These are phyloP conservation scores for Gossypium davidsonii DNA, from an alignment of 441 rosid genomes.

Conservation along the genomic window DNA sequence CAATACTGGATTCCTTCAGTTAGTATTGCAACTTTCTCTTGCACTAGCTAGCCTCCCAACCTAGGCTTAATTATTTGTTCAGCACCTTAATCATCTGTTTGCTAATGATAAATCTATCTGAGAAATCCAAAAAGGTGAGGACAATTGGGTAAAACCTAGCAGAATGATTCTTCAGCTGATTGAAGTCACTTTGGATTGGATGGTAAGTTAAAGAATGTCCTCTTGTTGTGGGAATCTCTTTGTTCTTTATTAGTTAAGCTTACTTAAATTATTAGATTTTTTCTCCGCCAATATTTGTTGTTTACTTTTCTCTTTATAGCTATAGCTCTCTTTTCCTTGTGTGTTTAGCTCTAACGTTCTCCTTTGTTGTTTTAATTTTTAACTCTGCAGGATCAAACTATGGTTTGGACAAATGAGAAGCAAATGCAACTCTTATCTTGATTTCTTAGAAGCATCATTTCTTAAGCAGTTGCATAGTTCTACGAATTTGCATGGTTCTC, in stretches of 20 bases:
- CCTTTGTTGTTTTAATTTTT: background rate
- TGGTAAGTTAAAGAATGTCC: background rate
- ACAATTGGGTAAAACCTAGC: background rate
- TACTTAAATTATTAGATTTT: background rate
- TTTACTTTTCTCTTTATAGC: background rate
- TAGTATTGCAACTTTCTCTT: background rate
- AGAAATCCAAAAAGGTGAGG: background rate
- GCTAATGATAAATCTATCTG: background rate
- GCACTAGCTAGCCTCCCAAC: background rate
- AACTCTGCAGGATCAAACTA: slow-evolving; percentile 31
- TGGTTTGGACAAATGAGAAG: slow-evolving; percentile 76
- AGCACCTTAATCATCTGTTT: background rate
- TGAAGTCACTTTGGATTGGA: background rate
- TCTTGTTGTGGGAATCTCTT: background rate
- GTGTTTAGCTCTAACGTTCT: background rate
- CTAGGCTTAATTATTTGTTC: background rate
- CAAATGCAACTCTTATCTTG: slow-evolving; percentile 44
- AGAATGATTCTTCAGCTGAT: slow-evolving; percentile 3
- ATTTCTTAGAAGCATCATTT: slow-evolving; percentile 59
- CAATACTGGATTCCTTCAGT: background rate
- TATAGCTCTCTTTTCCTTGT: slow-evolving; percentile 2
- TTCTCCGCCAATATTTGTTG: background rate
- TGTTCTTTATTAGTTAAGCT: background rate
- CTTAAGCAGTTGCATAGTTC: slow-evolving; percentile 50
- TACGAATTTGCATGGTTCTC: slow-evolving; percentile 21